Base-by-base conservation (phyloP, 2,329 filamentous ascomycete species). In the Alternaria angustiovoidea region DNA sequence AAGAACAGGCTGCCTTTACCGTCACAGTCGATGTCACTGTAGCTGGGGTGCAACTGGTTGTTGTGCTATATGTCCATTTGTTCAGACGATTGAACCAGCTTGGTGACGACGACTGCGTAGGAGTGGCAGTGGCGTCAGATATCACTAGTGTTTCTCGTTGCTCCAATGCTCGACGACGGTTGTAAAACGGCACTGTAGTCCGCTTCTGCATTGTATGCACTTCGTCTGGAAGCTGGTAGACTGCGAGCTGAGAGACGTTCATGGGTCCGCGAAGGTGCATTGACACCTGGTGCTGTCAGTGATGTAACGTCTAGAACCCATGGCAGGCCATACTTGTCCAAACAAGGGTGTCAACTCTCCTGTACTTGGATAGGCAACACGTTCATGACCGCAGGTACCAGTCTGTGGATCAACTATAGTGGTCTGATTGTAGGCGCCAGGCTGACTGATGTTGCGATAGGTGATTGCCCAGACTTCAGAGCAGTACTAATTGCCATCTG, bases 251-350 rank as follows among this genome's bases (percentile, higher is more conserved):
- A 72, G 87, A 87, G 32, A 94, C 74, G 39, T 85, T 79, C 67
- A 91, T 76, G 1, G 91, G 91, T 3, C 91, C 91, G 67, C 91
- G 88, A 72, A 93, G 83, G 75, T 92, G 89, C 63, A 92, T 78
- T 1, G 90, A 91, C 30, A 93, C 82, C 90, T 92, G 61, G 22
- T n/a, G 11, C n/a, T 41, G 34, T 61, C 11, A 61, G 34, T 42
- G 22, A 36, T 34, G 11, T 4, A 26, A 24, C 32, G 14, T 26
- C n/a, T 12, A 16, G 20, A 41, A 12, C 28, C 20, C 4, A 24
- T 20, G 3, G 32, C 8, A 30, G 12, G 20, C 14, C 11, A 32
- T 80, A 92, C 90, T 80, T 90, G 90, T 74, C 91, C 88, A 62
- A 91, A 84, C 34, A 92, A 82, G 7, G 91, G 91, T 28, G 89